phyloP scores from a whole-genome alignment of 2,329 filamentous ascomycete species.

The Zopfia rhizophila region DNA sequence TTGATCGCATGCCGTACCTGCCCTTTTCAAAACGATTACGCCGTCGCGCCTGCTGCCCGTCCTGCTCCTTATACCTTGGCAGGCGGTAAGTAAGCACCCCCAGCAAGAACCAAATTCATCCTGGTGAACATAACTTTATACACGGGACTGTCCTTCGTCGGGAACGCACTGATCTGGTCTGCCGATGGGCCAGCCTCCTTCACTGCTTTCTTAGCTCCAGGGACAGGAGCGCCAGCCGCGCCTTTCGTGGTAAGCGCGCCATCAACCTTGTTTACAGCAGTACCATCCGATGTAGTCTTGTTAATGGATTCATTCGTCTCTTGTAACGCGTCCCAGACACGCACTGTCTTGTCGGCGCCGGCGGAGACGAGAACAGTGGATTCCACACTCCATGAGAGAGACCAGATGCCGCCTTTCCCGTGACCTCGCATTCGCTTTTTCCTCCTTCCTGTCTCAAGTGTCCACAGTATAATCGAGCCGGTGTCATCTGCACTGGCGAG shows the following conservation, averaged over 20 bases:
- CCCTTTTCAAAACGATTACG: too few relatives aligned
- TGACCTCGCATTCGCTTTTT: constrained; percentile 96
- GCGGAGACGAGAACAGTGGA: constrained; percentile 90
- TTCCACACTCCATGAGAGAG: constrained; percentile 91
- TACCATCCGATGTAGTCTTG: constrained; percentile 62
- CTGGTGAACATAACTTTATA: constrained; percentile 93
- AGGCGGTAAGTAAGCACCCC: constrained; percentile 73
- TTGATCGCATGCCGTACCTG: too few relatives aligned
- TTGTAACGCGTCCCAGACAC: constrained; percentile 89
- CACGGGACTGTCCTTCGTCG: constrained; percentile 95
- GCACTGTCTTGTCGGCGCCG: constrained; percentile 90
- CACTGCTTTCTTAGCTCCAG: constrained; percentile 72
- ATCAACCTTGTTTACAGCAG: constrained; percentile 59
- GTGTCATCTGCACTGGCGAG: constrained; percentile 90
- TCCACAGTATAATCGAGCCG: constrained; percentile 94
- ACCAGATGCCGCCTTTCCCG: constrained; percentile 92
- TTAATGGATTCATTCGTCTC: constrained; percentile 65
- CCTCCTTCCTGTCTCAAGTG: constrained; percentile 83
- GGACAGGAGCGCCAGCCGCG: constrained; percentile 54
- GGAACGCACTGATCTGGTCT: constrained; percentile 94
- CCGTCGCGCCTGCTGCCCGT: too few relatives aligned
- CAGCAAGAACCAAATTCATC: constrained; percentile 93
- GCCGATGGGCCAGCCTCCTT: constrained; percentile 92
- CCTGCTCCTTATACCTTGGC: too few relatives aligned
- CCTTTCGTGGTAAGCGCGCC: constrained; percentile 63